These are phyloP conservation scores for Neofusicoccum ribis DNA, from an alignment of 2,329 filamentous ascomycete species.

Conservation along the genomic window DNA sequence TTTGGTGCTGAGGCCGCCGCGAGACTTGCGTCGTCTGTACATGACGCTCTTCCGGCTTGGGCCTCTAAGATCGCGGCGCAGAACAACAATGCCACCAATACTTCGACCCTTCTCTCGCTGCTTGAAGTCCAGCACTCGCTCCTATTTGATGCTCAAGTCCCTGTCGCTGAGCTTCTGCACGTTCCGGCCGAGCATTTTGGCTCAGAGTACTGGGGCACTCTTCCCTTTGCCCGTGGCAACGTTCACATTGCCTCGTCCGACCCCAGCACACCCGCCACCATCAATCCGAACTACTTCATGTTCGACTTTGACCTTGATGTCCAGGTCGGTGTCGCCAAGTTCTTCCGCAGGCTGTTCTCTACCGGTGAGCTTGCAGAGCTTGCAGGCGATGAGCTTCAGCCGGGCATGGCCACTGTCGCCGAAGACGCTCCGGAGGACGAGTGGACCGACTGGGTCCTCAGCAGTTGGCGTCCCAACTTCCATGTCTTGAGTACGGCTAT, in stretches of 20 bases:
- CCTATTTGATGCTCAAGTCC: slow-evolving; percentile 45
- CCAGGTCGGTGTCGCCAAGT: slow-evolving; percentile 32
- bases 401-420: slow-evolving; percentile 26
- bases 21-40: slow-evolving; percentile 23
- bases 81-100: slow-evolving; percentile 15
- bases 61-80: slow-evolving; percentile 22
- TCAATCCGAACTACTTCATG: slow-evolving; percentile 47
- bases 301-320: slow-evolving; percentile 47
- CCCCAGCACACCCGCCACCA: slow-evolving; percentile 35
- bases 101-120: slow-evolving; percentile 26
- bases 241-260: slow-evolving; percentile 44
- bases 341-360: slow-evolving; percentile 33
- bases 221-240: slow-evolving; percentile 32
- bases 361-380: slow-evolving; percentile 31
- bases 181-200: background rate
- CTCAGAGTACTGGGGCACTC: slow-evolving; percentile 3
- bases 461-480: slow-evolving; percentile 30
- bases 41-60: slow-evolving; percentile 24
- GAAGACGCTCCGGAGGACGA: slow-evolving; percentile 13
- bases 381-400: slow-evolving; percentile 26
- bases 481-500: slow-evolving; percentile 34
- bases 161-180: slow-evolving; percentile 29
- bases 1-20: slow-evolving; percentile 25
- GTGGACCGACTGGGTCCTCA: slow-evolving; percentile 25
- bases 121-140: slow-evolving; percentile 27